A percentile compares a stretch with the other conserved stretches of the same genome.
Conservation (phyloP, 2,329 filamentous ascomycete species). For the Spiromastix sp. region DNA sequence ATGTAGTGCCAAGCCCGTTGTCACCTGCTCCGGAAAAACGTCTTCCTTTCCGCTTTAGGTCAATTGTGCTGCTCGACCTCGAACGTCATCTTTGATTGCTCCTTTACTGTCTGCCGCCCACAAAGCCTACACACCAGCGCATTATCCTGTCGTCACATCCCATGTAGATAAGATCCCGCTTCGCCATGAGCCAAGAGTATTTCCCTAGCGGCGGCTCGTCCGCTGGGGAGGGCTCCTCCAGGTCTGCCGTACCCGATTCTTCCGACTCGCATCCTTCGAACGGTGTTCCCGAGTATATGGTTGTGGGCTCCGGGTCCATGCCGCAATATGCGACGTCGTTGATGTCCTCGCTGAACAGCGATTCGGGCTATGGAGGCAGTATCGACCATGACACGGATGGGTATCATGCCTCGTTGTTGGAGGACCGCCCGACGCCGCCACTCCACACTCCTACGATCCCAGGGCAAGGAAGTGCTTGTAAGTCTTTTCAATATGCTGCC, state of each 20-base stretch:
- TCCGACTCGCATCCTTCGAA: conserved; percentile 5
- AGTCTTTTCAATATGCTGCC: conserved; percentile 6
- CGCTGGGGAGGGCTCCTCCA: conserved; percentile 27
- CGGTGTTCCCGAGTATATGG: conserved; percentile 64
- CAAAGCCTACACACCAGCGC: neutral
- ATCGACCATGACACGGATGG: conserved; percentile 49
- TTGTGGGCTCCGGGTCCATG: conserved; percentile 70
- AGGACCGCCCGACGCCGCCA: conserved; percentile 47
- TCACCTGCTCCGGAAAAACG: neutral
- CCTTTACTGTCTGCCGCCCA: conserved; percentile 1
- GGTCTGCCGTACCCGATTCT: conserved; percentile 17
- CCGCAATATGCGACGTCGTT: conserved; percentile 73
- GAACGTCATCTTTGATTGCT: no score
- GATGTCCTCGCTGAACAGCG: conserved; percentile 69
- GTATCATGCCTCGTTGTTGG: conserved; percentile 47
- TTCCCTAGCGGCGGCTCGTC: conserved; percentile 26
- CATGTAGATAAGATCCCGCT: no score
- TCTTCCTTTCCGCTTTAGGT: no score
- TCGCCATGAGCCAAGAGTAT: conserved; percentile 35
- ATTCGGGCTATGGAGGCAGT: conserved; percentile 88
- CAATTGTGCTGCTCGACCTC: neutral
- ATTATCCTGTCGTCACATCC: conserved; percentile 1
- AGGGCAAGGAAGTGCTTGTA: conserved; percentile 38
- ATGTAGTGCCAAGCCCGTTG: neutral
- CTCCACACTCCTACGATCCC: conserved; percentile 40